A percentile compares a stretch with the other conserved stretches of the same genome.
Evolutionary conservation across 2,329 filamentous ascomycete species (phyloP).

Genomic region (Aspergillus sp.): DNA sequence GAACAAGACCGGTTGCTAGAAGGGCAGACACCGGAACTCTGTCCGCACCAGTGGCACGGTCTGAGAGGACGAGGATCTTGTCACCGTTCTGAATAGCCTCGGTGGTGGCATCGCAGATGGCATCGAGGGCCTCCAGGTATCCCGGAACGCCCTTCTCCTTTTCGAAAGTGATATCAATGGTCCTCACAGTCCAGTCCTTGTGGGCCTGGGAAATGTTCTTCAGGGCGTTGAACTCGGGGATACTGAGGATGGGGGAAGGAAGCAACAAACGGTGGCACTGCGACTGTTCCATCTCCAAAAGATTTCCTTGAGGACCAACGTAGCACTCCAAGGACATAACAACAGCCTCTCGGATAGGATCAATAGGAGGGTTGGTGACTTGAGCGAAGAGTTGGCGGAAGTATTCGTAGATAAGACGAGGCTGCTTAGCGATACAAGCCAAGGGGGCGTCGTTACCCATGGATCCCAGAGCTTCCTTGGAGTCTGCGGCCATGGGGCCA

Average conservation of each 20-base stretch:
- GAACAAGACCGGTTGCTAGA: conserved; percentile 87
- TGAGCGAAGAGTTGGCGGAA: conserved; percentile 97
- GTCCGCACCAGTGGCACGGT: conserved; percentile 79
- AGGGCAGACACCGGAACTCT: conserved; percentile 84
- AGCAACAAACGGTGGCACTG: conserved; percentile 86
- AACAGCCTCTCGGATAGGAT: conserved; percentile 94
- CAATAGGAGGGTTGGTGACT: conserved; percentile 96
- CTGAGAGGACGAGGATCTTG: conserved; percentile 84
- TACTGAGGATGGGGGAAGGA: conserved; percentile 83
- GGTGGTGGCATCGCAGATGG: conserved; percentile 82
- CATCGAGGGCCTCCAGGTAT: conserved; percentile 83
- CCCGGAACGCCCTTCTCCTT: conserved; percentile 80
- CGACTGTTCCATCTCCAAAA: conserved; percentile 87
- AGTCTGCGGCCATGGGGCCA: conserved; percentile 93
- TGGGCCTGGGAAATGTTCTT: conserved; percentile 73
- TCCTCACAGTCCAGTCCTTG: conserved; percentile 81
- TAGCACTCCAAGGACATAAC: conserved; percentile 98
- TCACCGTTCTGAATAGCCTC: conserved; percentile 80
- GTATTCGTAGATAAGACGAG: conserved; percentile 89
- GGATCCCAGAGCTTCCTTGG: conserved; percentile 93
- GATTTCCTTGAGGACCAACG: conserved; percentile 90
- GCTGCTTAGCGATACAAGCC: conserved; percentile 85
- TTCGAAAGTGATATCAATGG: conserved; percentile 89
- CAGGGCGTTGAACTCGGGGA: conserved; percentile 86
- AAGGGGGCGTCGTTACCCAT: conserved; percentile 97